Evolutionary conservation across 139 green algal genomes (phyloP).

Genomic region (Tetraselmis chui): DNA sequence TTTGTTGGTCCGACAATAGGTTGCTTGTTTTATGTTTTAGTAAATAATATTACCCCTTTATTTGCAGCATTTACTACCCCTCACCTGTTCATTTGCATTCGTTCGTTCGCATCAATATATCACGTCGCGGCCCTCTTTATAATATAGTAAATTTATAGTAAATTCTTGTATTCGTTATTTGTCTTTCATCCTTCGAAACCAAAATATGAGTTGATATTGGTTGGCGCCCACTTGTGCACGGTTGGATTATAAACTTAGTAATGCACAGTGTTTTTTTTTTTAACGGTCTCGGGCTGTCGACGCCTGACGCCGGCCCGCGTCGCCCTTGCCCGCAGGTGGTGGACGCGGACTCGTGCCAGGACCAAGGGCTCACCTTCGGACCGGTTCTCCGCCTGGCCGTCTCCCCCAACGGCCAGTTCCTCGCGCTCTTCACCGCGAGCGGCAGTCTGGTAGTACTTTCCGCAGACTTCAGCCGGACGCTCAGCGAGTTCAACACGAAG

Average conservation of each 20-base stretch:
- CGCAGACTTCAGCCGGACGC: conserved; percentile 52
- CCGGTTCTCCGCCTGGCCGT: conserved; percentile 41
- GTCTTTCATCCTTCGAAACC: no score
- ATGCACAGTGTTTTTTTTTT: background rate
- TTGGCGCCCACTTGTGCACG: background rate
- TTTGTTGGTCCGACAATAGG: no score
- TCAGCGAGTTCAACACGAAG: conserved; percentile 65
- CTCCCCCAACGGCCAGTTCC: conserved; percentile 53
- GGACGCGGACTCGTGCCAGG: conserved; percentile 35
- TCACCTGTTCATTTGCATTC: no score
- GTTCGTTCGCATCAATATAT: no score
- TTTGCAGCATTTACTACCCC: no score
- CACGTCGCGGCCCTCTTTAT: no score
- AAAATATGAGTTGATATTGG: conserved; percentile 16
- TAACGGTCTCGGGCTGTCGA: no score
- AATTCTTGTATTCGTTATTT: no score
- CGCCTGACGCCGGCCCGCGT: conserved; percentile 16
- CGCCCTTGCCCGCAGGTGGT: conserved; percentile 17
- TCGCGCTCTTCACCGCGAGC: conserved; percentile 53
- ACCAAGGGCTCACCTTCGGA: conserved; percentile 20
- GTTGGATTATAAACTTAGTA: background rate
- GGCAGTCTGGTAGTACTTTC: conserved; percentile 28
- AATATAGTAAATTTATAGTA: no score
- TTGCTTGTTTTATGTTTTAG: no score
- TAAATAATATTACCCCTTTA: no score